A percentile compares a stretch with the other conserved stretches of the same genome.
These are phyloP conservation scores for Cytospora mali DNA, from an alignment of 2,329 filamentous ascomycete genomes.

Conservation along the genomic window DNA sequence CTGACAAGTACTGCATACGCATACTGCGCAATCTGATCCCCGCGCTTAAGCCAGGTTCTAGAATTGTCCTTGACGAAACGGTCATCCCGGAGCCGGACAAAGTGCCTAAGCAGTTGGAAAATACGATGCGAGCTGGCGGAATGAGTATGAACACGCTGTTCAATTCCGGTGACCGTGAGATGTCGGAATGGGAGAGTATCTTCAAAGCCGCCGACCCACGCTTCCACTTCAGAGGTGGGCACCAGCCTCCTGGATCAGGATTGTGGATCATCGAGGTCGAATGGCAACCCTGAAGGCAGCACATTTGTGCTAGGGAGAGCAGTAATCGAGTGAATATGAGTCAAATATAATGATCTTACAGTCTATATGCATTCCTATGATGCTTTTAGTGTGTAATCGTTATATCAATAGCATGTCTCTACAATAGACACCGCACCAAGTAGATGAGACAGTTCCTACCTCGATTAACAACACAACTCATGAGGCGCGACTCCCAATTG, in stretches of 20 bases:
- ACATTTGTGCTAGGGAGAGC: not conserved
- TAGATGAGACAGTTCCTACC: too few species aligned
- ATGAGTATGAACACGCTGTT: conserved; percentile 20
- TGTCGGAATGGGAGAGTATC: conserved; percentile 6
- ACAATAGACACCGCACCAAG: too few species aligned
- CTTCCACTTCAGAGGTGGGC: conserved; percentile 11
- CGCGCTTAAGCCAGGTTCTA: conserved; percentile 35
- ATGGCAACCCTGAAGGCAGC: conserved; percentile 1
- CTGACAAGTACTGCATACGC: conserved; percentile 38
- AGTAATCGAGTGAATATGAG: not conserved
- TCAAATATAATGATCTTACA: not conserved
- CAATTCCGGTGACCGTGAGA: conserved; percentile 9
- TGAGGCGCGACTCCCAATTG: too few species aligned
- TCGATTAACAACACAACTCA: too few species aligned
- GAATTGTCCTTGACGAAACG: conserved; percentile 34
- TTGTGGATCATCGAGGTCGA: conserved; percentile 12
- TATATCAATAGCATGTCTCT: too few species aligned
- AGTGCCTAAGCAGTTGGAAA: conserved; percentile 2
- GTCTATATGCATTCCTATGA: not conserved
- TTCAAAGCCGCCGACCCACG: conserved; percentile 3
- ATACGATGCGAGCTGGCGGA: not conserved
- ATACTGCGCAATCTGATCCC: conserved; percentile 38
- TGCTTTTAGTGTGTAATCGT: too few species aligned
- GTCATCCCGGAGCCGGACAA: conserved; percentile 32
- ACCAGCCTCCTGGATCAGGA: conserved; percentile 1